These are phyloP conservation scores for Rhizopogon rudus DNA, from an alignment of 768 basidiomycete genomes.

Conservation along the genomic window DNA sequence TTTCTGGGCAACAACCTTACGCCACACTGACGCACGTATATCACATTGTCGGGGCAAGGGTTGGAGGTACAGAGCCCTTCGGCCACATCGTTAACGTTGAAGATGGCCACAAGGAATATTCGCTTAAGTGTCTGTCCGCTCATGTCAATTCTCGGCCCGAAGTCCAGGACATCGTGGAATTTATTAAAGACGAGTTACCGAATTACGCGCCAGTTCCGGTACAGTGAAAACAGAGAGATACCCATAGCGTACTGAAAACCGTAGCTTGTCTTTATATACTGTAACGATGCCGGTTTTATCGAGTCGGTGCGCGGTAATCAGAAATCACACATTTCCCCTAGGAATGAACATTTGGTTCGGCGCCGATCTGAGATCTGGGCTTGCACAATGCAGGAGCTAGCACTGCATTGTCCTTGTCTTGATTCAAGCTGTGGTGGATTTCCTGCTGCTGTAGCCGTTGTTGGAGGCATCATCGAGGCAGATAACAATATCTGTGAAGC, in stretches of 20 bases:
- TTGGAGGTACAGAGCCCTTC: background rate
- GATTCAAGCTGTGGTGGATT: background rate
- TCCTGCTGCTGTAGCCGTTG: background rate
- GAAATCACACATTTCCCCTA: too few relatives aligned
- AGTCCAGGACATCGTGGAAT: background rate
- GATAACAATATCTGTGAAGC: background rate
- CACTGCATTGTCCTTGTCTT: background rate
- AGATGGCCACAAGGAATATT: background rate
- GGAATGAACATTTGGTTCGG: too few relatives aligned
- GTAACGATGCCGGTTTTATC: too few relatives aligned
- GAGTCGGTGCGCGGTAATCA: too few relatives aligned
- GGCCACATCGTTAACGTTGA: background rate
- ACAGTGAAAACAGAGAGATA: too few relatives aligned
- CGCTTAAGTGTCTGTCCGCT: background rate
- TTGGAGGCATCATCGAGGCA: background rate
- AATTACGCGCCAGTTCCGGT: too few relatives aligned
- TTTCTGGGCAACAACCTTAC: background rate
- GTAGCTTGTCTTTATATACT: too few relatives aligned
- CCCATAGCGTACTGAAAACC: too few relatives aligned
- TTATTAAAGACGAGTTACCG: background rate
- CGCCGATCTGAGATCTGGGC: too few relatives aligned
- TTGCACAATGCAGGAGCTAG: background rate
- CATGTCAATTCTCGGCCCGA: background rate
- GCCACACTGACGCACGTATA: accelerated
- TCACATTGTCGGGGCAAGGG: background rate